A percentile compares a stretch with the other conserved stretches of the same genome.
Conservation (phyloP, 306 rosid genomes). For the Glycyrrhiza uralensis region DNA sequence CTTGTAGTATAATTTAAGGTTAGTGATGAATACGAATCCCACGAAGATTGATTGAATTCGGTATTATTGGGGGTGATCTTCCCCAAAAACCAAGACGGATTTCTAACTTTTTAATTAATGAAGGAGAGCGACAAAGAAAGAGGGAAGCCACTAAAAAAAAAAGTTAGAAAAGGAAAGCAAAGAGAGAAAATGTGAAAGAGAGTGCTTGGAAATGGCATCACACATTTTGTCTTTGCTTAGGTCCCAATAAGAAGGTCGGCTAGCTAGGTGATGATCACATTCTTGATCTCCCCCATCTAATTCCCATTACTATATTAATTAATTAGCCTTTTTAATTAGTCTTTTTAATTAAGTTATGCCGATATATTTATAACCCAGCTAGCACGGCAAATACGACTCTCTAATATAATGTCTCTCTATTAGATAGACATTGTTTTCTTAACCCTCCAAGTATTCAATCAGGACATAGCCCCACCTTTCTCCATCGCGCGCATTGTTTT, state of each 20-base stretch:
- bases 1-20: constrained; percentile 3
- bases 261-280: too few relatives aligned
- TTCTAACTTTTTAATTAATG: constrained; percentile 47
- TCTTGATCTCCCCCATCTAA: too few relatives aligned
- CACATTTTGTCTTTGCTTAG: constrained; percentile 53
- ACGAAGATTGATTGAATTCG: constrained; percentile 21
- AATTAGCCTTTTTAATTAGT: too few relatives aligned
- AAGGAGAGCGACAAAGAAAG: constrained; percentile 51
- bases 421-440: constrained; percentile 43
- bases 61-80: constrained; percentile 47
- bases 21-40: constrained; percentile 4
- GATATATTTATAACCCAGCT: constrained; percentile 38
- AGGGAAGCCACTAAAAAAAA: constrained; percentile 29
- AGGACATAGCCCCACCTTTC: constrained; percentile 33
- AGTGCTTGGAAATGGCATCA: constrained; percentile 75
- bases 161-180: constrained; percentile 10
- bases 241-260: constrained; percentile 55
- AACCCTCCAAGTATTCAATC: constrained; percentile 46
- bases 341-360: neutral
- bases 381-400: constrained; percentile 44
- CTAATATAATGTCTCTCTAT: neutral
- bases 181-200: constrained; percentile 43
- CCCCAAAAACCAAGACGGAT: constrained; percentile 59
- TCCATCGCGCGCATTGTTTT: constrained; percentile 16
- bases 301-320: too few relatives aligned